Evolutionary conservation across 139 green algal genomes (phyloP), one percentile per base, ranked within the genome.

Genomic region (Haematococcus lacustris): DNA sequence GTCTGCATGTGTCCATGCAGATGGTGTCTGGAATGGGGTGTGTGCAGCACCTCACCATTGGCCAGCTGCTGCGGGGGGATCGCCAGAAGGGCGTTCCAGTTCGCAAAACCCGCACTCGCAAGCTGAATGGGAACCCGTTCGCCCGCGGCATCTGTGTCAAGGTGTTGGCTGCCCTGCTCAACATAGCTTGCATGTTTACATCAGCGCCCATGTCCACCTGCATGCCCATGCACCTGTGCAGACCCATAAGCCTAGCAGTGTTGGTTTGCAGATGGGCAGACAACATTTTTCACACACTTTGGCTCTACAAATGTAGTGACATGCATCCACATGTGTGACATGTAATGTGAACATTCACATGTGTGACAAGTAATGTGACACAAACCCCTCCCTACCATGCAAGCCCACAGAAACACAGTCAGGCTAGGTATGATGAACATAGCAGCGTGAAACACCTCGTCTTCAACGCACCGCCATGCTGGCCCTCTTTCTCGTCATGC

Each of bases 131-230:
- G 33, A 39, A 25, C 26, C 83, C 83, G 1, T 78, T 71, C 39
- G 80, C 76, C 51, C 74, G 74, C 9, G 80, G 76, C 60, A 82
- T 85, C 39, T 85, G 80, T 40, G n/a, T 75, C 51, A 69, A 68
- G 40, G 67, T 72, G 47, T 2, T 39, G 28, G 26, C 53, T 28
- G 47, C 47, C 13, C 47, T 21, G 26, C 21, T 65, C 23, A 37
- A 13, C 23, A 33, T 30, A 65, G 57, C 26, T 65, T 30, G 25
- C 57, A 37, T n/a, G 57, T 37, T 33, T 37, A 37, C 57, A 65
- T 65, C 26, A 35, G 9, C 32, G 5, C 21, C 57, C 13, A 57
- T 13, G 26, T 33, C 21, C 25, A 35, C 57, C 57, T 33, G 21
- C 23, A 65, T 37, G 25, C 5, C 5, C 5, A 13, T 13, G 23